Percentiles rank a stretch among this genome's conserved stretches.
Conservation (phyloP, 2,329 filamentous ascomycete species). For the Leptosphaerulina australis region DNA sequence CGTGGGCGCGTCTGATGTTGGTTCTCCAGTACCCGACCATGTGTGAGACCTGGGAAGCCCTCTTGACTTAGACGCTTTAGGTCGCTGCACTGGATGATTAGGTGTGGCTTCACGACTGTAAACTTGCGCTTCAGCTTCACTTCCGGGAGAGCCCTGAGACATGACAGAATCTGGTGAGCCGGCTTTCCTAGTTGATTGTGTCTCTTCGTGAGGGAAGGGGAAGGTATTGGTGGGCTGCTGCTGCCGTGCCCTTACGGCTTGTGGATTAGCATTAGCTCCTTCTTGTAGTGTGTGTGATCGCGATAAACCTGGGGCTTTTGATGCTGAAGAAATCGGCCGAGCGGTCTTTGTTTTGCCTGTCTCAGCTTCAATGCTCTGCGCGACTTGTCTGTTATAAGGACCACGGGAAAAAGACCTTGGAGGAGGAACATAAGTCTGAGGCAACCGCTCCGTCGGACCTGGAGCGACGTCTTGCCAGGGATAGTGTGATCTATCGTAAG, state of each 20-base stretch:
- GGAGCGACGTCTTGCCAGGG: slow-evolving; percentile 40
- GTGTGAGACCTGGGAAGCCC: slow-evolving; percentile 46
- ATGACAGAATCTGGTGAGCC: slow-evolving; percentile 28
- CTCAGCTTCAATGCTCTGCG: slow-evolving; percentile 32
- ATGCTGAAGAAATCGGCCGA: neutral
- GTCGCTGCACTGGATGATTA: slow-evolving; percentile 22
- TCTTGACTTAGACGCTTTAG: slow-evolving; percentile 33
- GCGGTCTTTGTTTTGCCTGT: slow-evolving; percentile 8
- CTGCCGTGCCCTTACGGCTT: slow-evolving; percentile 2
- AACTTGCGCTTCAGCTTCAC: slow-evolving; percentile 24
- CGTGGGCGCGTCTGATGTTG: slow-evolving; percentile 41
- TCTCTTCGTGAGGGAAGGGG: slow-evolving; percentile 8
- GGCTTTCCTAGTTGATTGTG: slow-evolving; percentile 19
- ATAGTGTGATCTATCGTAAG: slow-evolving; percentile 28
- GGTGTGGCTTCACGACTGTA: slow-evolving; percentile 37
- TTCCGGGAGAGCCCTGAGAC: slow-evolving; percentile 27
- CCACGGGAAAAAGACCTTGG: slow-evolving; percentile 24
- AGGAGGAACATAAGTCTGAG: slow-evolving; percentile 35
- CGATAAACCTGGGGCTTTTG: neutral
- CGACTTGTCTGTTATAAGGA: slow-evolving; percentile 25
- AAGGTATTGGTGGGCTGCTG: slow-evolving; percentile 11
- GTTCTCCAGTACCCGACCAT: slow-evolving; percentile 44
- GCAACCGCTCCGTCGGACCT: slow-evolving; percentile 36
- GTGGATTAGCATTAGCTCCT: neutral
- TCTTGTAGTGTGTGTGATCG: slow-evolving; percentile 5